phyloP scores from a whole-genome alignment of 164 flowering plant species.

The Magnolia changhungtana region DNA sequence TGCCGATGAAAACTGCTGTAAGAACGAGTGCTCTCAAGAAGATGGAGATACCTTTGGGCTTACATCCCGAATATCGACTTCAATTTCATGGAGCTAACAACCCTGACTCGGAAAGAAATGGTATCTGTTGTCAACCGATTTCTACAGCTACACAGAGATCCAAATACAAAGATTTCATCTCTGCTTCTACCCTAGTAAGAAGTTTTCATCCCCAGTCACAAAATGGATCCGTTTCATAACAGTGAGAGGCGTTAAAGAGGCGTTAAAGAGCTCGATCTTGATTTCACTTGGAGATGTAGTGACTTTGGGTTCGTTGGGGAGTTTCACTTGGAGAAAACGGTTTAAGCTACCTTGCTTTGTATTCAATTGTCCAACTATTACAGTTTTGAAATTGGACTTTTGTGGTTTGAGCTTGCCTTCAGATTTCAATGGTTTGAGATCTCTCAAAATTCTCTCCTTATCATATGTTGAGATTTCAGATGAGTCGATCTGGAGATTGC shows the following conservation, averaged over 20 bases:
- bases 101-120: not conserved
- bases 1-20: not conserved
- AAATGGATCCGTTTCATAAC: not conserved
- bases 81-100: not conserved
- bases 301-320: not conserved
- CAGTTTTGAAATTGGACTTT: not conserved
- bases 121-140: not conserved
- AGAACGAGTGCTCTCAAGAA: not conserved
- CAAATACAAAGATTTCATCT: not conserved
- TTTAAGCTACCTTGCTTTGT: not conserved
- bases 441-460: not conserved
- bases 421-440: not conserved
- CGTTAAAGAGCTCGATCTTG: not conserved
- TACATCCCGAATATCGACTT: not conserved
- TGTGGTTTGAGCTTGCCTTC: not conserved
- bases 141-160: not conserved
- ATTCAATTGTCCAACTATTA: not conserved
- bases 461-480: not conserved
- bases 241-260: not conserved
- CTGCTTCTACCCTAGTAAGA: not conserved
- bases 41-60: not conserved
- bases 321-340: too few species aligned
- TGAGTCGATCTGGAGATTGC: not conserved
- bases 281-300: not conserved
- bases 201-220: not conserved